These are phyloP conservation scores for Aspergillus nidulans DNA, from an alignment of 495 filamentous ascomycete species.

Conservation along the genomic window DNA sequence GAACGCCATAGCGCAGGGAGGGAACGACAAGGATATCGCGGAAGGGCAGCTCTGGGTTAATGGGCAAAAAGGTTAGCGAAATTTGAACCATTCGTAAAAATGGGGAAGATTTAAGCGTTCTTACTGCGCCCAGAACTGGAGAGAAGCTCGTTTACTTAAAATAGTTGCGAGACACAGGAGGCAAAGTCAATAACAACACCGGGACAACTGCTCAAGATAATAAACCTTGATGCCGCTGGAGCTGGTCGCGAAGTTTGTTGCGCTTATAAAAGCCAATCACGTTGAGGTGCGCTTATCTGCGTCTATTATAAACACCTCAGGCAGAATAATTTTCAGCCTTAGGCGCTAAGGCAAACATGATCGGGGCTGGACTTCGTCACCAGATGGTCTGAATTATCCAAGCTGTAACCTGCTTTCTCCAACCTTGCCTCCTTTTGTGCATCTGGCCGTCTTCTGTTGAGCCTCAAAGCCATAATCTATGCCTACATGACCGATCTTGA, in stretches of 20 bases:
- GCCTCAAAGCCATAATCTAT: background rate
- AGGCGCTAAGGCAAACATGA: conserved; percentile 20
- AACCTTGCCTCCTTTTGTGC: conserved; percentile 12
- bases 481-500: conserved; percentile 21
- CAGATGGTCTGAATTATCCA: conserved; percentile 22
- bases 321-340: conserved; percentile 18
- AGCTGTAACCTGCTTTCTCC: conserved; percentile 18
- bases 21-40: conserved; percentile 19
- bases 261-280: conserved; percentile 6
- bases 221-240: background rate
- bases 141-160: background rate
- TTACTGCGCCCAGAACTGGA: conserved; percentile 22
- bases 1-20: conserved; percentile 29
- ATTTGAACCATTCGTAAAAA: background rate
- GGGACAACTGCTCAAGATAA: conserved; percentile 3
- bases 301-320: conserved; percentile 14
- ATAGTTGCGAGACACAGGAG: conserved; percentile 4
- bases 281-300: conserved; percentile 18
- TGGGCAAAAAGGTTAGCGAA: conserved; percentile 10
- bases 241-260: conserved; percentile 2
- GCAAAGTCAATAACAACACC: conserved; percentile 9
- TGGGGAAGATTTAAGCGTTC: background rate
- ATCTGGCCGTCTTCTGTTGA: conserved; percentile 5
- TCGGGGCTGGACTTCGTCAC: conserved; percentile 36
- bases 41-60: conserved; percentile 25